Evolutionary conservation across 148 eudicot species (phyloP), one percentile per base, ranked within the genome.

Genomic region (Vaccinium corymbosum): DNA sequence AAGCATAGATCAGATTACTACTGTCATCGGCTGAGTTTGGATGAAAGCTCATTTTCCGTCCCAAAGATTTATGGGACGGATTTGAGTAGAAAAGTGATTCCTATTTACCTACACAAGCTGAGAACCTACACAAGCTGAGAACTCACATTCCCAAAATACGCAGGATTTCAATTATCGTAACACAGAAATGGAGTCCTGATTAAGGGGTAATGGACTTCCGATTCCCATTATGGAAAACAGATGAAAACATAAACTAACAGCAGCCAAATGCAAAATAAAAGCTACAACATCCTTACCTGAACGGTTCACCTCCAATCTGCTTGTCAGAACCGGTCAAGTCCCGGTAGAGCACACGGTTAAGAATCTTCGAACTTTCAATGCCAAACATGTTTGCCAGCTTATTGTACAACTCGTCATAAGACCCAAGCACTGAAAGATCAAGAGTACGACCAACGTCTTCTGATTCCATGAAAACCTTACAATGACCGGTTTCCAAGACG

Each of bases 261-360:
- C 17, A 55, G 56, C 0, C 12, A 32, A 10, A 27, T 22, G 9
- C 19, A 78, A 17, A 78, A 27, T 3, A 52, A 16, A 78, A 52
- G 9, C 29, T 1, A 79, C 10, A 32, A 42, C 15, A 48, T 15
- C 20, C 88, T 82, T 53, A 95, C 98, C 95, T 88, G 85, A 91
- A 95, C 4, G 97, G 91, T 86, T 92, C 94, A 9, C 88, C 92
- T 29, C 98, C 98, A 78, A 94, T 85, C 79, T 87, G 93, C 85
- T 86, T 91, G 79, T 87, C 86, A 50, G 87, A 83, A 51, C 95
- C 98, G 9, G 84, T 61, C 17, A 81, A 80, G 27, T 93, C 97
- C 64, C 89, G 83, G 82, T 89, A 96, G 53, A 86, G 83, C 38
- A 96, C 92, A 56, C 88, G 93, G 80, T 89, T 93, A 78, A 88